A percentile compares a stretch with the other conserved stretches of the same genome.
Conservation (phyloP, 2,329 filamentous ascomycete species). For the Sarocladium kiliense region DNA sequence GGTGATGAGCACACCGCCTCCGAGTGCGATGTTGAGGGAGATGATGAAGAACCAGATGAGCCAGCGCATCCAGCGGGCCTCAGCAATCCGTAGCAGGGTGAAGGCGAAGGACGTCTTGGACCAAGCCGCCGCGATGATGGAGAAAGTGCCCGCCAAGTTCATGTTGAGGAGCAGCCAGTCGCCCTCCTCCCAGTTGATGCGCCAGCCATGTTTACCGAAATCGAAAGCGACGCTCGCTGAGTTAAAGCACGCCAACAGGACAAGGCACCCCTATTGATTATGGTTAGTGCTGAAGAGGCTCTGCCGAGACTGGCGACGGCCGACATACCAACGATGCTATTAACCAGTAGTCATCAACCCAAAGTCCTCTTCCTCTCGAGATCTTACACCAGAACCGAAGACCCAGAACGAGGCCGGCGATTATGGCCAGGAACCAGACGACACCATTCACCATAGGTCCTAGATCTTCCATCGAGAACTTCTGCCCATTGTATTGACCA, state of each 20-base stretch:
- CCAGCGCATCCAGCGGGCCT: constrained; percentile 15
- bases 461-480: constrained; percentile 7
- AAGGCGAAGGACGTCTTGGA: constrained; percentile 27
- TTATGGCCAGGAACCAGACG: constrained; percentile 8
- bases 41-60: constrained; percentile 22
- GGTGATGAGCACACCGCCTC: constrained; percentile 8
- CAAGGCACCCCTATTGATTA: not conserved
- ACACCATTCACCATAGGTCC: constrained; percentile 8
- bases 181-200: not conserved
- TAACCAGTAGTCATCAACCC: constrained; percentile 20
- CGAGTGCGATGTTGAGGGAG: constrained; percentile 17
- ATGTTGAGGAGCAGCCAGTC: constrained; percentile 11
- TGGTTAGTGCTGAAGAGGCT: not conserved
- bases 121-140: constrained; percentile 20
- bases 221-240: constrained; percentile 4
- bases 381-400: constrained; percentile 18
- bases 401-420: constrained; percentile 10
- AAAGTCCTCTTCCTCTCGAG: constrained; percentile 13
- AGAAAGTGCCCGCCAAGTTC: constrained; percentile 16
- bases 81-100: constrained; percentile 21
- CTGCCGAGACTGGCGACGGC: no score
- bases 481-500: not conserved
- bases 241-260: constrained; percentile 1
- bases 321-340: constrained; percentile 9
- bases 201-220: constrained; percentile 9